These are phyloP conservation scores for Rauvolfia tetraphylla DNA, from an alignment of 257 asterid species.

Conservation along the genomic window DNA sequence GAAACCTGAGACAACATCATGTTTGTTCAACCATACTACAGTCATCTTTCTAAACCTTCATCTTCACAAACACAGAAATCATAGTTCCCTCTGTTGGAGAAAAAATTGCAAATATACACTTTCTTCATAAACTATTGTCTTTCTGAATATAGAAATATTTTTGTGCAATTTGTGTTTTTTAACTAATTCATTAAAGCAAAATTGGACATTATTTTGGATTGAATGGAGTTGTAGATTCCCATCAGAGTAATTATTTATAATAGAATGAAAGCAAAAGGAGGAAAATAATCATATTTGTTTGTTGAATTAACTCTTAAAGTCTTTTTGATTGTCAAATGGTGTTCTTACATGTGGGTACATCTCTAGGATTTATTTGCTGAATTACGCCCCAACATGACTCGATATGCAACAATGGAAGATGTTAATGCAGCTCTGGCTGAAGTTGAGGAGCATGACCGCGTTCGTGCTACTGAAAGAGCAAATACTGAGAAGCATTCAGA, in stretches of 20 bases:
- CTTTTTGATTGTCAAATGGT: background rate
- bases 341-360: constrained; percentile 24
- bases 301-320: background rate
- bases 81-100: background rate
- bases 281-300: background rate
- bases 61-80: background rate
- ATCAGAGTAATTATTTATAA: background rate
- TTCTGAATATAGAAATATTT: background rate
- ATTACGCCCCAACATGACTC: constrained; percentile 85
- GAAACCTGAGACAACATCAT: background rate
- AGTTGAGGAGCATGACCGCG: constrained; percentile 82
- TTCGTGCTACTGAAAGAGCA: constrained; percentile 60
- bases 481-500: constrained; percentile 61
- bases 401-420: constrained; percentile 80
- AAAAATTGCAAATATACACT: background rate
- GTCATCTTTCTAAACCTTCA: background rate
- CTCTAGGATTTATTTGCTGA: constrained; percentile 88
- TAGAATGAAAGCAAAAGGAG: background rate
- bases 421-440: constrained; percentile 70
- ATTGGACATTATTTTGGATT: background rate
- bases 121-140: too few relatives aligned
- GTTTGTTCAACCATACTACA: constrained; percentile 3
- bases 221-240: background rate
- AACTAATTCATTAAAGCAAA: background rate
- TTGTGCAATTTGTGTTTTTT: background rate